A percentile compares a stretch with the other conserved stretches of the same genome.
These are phyloP conservation scores for Sapria himalayana DNA, from an alignment of 345 rosid species.

Conservation along the genomic window DNA sequence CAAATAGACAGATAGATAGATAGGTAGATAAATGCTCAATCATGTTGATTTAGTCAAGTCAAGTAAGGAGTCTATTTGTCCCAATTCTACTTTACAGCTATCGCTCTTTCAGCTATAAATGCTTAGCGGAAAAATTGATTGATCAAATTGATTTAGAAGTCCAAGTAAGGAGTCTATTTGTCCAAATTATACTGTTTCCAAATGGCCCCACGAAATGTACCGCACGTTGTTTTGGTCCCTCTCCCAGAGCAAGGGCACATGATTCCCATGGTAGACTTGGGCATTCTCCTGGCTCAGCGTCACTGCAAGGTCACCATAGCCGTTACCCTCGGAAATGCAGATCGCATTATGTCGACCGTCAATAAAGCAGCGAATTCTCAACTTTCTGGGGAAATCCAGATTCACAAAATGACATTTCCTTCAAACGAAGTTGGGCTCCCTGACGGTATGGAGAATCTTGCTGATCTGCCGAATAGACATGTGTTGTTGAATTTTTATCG, in stretches of 20 bases:
- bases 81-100: too few species aligned
- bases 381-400: constrained; percentile 17
- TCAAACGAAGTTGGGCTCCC: constrained; percentile 52
- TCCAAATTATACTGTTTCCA: too few species aligned
- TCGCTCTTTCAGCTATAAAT: too few species aligned
- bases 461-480: constrained; percentile 33
- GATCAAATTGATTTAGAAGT: too few species aligned
- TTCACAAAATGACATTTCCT: constrained; percentile 29
- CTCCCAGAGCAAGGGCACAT: constrained; percentile 73
- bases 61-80: too few species aligned
- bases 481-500: constrained; percentile 28
- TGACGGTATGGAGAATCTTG: constrained; percentile 50
- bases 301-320: constrained; percentile 36
- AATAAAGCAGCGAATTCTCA: constrained; percentile 14
- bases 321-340: constrained; percentile 51
- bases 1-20: too few species aligned
- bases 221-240: constrained; percentile 56
- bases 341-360: constrained; percentile 22
- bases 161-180: too few species aligned
- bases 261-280: constrained; percentile 63
- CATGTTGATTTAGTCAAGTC: too few species aligned
- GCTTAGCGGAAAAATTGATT: too few species aligned
- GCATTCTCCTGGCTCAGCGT: constrained; percentile 27
- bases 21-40: too few species aligned
- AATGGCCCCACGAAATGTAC: too few species aligned